Percentiles rank a stretch among this genome's conserved stretches.
phyloP scores from a whole-genome alignment of 345 rosid genomes.

The Eutrema japonicum region DNA sequence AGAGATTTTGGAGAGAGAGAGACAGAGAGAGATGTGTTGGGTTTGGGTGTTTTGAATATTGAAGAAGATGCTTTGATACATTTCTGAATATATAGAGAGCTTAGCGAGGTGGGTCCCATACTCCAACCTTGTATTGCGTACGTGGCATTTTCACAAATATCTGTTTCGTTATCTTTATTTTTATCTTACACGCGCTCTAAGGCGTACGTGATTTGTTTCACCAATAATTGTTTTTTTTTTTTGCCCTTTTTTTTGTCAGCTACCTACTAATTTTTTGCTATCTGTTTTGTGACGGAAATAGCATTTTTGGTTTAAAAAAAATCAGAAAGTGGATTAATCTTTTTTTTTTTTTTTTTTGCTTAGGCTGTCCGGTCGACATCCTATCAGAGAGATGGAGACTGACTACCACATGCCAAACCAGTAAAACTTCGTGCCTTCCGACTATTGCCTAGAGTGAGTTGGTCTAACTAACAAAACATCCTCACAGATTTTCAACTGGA shows the following conservation, averaged over 20 bases:
- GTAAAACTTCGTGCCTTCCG: too few species aligned
- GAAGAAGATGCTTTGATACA: conserved; percentile 22
- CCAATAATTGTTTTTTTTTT: too few species aligned
- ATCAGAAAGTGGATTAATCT: conserved; percentile 9
- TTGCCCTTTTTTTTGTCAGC: background rate
- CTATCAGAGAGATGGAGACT: too few species aligned
- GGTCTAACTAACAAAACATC: too few species aligned
- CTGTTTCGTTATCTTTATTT: conserved; percentile 17
- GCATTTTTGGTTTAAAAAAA: conserved; percentile 9
- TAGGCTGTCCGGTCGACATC: too few species aligned
- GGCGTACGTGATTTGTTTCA: conserved; percentile 18
- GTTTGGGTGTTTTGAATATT: background rate
- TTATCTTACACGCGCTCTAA: conserved; percentile 24
- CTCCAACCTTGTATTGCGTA: conserved; percentile 19
- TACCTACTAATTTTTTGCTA: background rate
- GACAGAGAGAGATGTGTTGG: background rate
- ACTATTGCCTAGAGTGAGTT: too few species aligned
- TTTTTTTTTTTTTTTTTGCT: too few species aligned
- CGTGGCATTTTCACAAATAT: conserved; percentile 30
- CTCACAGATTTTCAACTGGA: too few species aligned
- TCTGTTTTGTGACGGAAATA: background rate
- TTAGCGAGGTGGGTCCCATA: conserved; percentile 12
- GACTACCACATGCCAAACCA: too few species aligned
- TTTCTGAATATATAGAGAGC: conserved; percentile 24
- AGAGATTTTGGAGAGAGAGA: background rate